Evolutionary conservation across 2,329 filamentous ascomycete genomes (phyloP).

Genomic region (Camillea tinctor): DNA sequence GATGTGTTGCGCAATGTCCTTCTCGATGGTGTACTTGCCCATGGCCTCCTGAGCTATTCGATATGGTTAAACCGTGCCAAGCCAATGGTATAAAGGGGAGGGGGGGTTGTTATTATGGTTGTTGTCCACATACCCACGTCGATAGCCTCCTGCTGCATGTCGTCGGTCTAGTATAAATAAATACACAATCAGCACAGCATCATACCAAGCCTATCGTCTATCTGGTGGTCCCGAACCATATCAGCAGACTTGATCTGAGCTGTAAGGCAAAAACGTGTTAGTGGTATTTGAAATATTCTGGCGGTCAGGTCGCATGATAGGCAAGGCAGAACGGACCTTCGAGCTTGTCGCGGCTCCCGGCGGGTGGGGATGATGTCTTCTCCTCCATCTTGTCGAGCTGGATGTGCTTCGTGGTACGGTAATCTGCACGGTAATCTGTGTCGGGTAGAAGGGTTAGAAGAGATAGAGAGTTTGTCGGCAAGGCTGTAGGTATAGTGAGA

Average conservation of each 20-base stretch:
- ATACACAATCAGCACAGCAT: conserved; percentile 30
- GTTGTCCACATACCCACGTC: conserved; percentile 79
- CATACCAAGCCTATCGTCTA: conserved; percentile 4
- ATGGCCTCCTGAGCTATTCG: conserved; percentile 59
- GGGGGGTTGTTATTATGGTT: too few species aligned
- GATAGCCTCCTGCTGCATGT: conserved; percentile 94
- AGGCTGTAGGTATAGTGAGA: background rate
- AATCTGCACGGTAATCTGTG: background rate
- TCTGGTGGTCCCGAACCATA: conserved; percentile 67
- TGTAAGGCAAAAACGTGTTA: conserved; percentile 40
- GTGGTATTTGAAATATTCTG: conserved; percentile 4
- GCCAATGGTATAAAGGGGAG: background rate
- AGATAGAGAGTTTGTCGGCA: too few species aligned
- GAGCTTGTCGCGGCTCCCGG: conserved; percentile 31
- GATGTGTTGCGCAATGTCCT: conserved; percentile 44
- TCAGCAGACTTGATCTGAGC: conserved; percentile 97
- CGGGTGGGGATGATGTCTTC: conserved; percentile 28
- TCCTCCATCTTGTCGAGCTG: conserved; percentile 26
- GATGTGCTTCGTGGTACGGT: background rate
- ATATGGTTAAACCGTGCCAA: conserved; percentile 18
- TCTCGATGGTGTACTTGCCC: conserved; percentile 62
- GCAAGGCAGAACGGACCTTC: conserved; percentile 29
- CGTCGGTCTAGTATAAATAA: conserved; percentile 77
- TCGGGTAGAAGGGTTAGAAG: background rate
- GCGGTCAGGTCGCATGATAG: background rate